Base-by-base conservation (phyloP, 2,329 filamentous ascomycete genomes). In the Botryosphaeria dothidea region DNA sequence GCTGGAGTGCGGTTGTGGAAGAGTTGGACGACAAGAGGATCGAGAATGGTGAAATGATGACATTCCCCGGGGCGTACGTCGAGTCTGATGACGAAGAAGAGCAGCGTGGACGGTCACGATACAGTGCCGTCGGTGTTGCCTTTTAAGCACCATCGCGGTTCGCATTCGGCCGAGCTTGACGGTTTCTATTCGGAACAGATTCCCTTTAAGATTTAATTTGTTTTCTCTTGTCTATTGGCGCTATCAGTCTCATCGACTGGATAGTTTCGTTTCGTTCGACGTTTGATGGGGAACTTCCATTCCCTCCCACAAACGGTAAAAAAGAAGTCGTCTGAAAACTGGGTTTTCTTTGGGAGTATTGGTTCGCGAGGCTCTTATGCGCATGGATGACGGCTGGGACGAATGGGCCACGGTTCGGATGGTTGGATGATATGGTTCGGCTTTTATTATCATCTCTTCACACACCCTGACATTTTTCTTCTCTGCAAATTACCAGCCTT, bases 1-100 rank as follows among this genome's bases (percentile, higher is more conserved):
- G 54, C 8, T 57, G 54, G 54, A 57, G 36, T 36, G 54, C 54
- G 4, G 54, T 57, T 4, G 54, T 57, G 3, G 54, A 57, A 25
- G 54, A 41, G 2, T 15, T 57, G 36, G 54, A 57, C 17, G 54
- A 43, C 54, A 57, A 57, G 21, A 43, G 19, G 36, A 31, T 57
- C n/a, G 54, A 57, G 23, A 57, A 15, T 9, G 54, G 54, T 5
- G 54, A 57, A 29, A 2, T 25, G 3, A 19, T 57, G 8, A 19
- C 54, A 19, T 31, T 29, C 3, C 36, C 21, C 3, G 23, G 21
- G 2, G 21, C 17, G 36, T 45, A 57, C 13, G 54, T 34, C 19
- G 51, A 57, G 6, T 27, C 25, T 6, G 54, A 45, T 15, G 6
- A 19, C n/a, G 54, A 45, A 8, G 54, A 57, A 7, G 54, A 27